Evolutionary conservation across 2,329 filamentous ascomycete species (phyloP), one percentile per base, ranked within the genome.

Genomic region (Penicillium expansum): DNA sequence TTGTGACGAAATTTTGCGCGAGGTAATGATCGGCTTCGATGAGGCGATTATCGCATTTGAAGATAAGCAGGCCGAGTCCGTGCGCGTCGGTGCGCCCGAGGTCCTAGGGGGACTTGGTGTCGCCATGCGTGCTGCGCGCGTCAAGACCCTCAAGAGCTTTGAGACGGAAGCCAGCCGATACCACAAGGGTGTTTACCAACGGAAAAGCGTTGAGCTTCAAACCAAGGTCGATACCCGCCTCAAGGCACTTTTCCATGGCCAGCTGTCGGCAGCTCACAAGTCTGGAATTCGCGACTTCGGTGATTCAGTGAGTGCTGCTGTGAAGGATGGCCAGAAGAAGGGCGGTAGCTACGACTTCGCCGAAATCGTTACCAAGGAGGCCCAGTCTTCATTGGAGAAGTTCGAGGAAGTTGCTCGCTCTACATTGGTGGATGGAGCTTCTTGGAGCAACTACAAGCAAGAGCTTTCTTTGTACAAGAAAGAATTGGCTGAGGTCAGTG

Each of bases 1-100:
- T 64, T 99, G 94, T 74, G 94, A 99, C 72, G 94, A 99, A 76
- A 99, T 99, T 57, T 85, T 92, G 38, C 84, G 92, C 61, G 93
- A 97, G 71, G 94, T 96, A 13, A 81, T 96, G 56, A 77, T 92
- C 41, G 82, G 80, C 2, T 99, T 99, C 66, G 94, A 99, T 67
- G 82, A 86, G 52, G 80, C 85, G n/a, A 88, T 99, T 58, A 71
- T 79, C 9, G 93, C 94, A 0, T 83, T 97, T 14, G 94, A 99
- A 74, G 89, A 94, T 66, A 84, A 88, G 71, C 93, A 97, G 74
- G 84, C 86, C 14, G 89, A 92, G 64, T 86, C 86, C 35, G 81
- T 84, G 29, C 86, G 87, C 47, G 76, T 85, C n/a, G 94, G 94
- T 10, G 87, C 86, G 65, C 83, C 87, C 0, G 79, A 84, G 18